Percentiles rank a stretch among this genome's conserved stretches.
These are phyloP conservation scores for Spizellomyces punctatus DNA, from an alignment of 192 early-diverging fungal species.

Conservation along the genomic window DNA sequence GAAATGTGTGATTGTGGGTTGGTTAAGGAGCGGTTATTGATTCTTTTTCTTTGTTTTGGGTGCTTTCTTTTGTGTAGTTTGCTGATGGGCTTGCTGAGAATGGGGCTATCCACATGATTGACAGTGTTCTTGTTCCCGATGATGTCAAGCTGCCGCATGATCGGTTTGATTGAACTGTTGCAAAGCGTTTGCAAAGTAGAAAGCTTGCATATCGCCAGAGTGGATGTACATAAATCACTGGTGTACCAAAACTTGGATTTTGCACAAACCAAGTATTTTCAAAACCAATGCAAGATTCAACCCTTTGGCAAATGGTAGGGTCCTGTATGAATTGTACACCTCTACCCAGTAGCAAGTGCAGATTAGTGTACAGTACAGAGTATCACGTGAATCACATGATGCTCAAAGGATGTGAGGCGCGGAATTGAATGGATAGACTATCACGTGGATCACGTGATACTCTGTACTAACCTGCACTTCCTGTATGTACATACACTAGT, in stretches of 20 bases:
- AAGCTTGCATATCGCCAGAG: not conserved
- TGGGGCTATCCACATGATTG: conserved; percentile 41
- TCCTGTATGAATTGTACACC: too few relatives aligned
- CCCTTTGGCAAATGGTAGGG: too few relatives aligned
- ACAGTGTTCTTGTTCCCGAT: conserved; percentile 34
- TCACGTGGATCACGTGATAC: too few relatives aligned
- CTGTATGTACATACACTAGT: too few relatives aligned
- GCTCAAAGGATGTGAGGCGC: too few relatives aligned
- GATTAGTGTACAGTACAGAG: too few relatives aligned
- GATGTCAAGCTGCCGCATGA: conserved; percentile 36
- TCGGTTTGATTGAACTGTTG: conserved; percentile 2
- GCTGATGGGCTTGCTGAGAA: conserved; percentile 30
- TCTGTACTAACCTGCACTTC: too few relatives aligned
- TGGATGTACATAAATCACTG: not conserved
- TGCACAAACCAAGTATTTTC: too few relatives aligned
- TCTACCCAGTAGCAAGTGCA: too few relatives aligned
- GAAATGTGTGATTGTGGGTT: not conserved
- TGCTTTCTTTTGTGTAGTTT: conserved; percentile 14
- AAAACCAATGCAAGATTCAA: too few relatives aligned
- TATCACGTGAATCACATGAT: too few relatives aligned
- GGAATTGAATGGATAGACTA: too few relatives aligned
- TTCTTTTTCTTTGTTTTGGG: not conserved
- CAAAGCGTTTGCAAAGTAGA: not conserved
- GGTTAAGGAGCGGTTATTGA: not conserved
- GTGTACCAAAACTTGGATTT: not conserved